Evolutionary conservation across 192 early-diverging fungal genomes (phyloP).

Genomic region (Podila horticola): DNA sequence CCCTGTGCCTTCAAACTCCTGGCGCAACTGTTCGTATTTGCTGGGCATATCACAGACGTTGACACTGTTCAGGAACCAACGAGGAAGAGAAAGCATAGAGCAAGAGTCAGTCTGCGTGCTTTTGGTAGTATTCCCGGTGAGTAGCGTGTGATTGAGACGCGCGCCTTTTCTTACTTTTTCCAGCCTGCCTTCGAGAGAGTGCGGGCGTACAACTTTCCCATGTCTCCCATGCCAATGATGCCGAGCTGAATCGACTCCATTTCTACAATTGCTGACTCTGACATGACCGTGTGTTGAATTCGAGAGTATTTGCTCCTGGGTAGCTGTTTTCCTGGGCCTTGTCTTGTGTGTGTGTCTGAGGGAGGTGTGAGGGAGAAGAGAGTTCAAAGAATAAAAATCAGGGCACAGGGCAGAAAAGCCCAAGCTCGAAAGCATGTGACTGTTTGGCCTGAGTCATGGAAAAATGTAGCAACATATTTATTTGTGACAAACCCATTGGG

Average conservation of each 20-base stretch:
- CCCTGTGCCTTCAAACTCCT: constrained; percentile 64
- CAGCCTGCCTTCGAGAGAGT: constrained; percentile 80
- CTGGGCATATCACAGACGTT: constrained; percentile 90
- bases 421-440: neutral
- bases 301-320: neutral
- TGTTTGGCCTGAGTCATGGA: neutral
- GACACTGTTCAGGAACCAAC: constrained; percentile 59
- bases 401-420: neutral
- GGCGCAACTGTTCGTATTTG: constrained; percentile 72
- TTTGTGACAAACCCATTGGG: neutral
- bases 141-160: neutral
- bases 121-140: neutral
- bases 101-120: neutral
- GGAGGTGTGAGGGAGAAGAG: neutral
- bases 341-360: neutral
- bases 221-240: constrained; percentile 95
- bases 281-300: neutral
- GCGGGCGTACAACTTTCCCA: constrained; percentile 91
- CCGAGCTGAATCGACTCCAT: constrained; percentile 80
- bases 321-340: neutral
- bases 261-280: constrained; percentile 40
- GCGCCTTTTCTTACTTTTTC: constrained; percentile 63
- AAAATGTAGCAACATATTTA: neutral
- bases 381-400: neutral
- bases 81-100: neutral